phyloP scores from a whole-genome alignment of 495 filamentous ascomycete species.

The Penicillium verhagenii region DNA sequence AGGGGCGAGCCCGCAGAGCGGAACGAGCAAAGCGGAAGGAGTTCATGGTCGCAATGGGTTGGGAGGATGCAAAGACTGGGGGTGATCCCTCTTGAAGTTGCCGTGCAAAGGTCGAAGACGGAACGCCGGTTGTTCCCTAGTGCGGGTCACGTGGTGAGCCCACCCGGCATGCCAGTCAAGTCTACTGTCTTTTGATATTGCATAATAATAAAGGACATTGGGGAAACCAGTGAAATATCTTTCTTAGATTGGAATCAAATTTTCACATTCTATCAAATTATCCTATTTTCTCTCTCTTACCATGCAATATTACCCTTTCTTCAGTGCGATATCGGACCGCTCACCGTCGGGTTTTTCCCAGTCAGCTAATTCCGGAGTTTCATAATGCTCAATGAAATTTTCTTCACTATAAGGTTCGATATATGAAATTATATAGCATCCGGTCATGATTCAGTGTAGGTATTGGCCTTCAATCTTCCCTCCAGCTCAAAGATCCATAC shows the following conservation, averaged over 20 bases:
- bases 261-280: not conserved
- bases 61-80: slow-evolving; percentile 37
- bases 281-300: not conserved
- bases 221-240: not conserved
- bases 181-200: not conserved
- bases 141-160: slow-evolving; percentile 33
- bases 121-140: slow-evolving; percentile 51
- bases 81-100: slow-evolving; percentile 42
- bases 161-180: slow-evolving; percentile 9
- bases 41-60: slow-evolving; percentile 66
- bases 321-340: not conserved
- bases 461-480: not conserved
- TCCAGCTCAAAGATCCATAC: not conserved
- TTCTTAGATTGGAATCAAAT: not conserved
- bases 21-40: slow-evolving; percentile 84
- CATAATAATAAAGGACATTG: not conserved
- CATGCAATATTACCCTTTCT: not conserved
- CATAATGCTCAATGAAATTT: not conserved
- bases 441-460: not conserved
- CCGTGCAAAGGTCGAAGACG: slow-evolving; percentile 48
- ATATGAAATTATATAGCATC: not conserved
- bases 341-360: not conserved
- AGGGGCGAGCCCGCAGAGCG: slow-evolving; percentile 75
- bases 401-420: not conserved
- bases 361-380: not conserved